Conservation (phyloP, 352 stramenopile genomes). For the Pythium utonaiense region DNA sequence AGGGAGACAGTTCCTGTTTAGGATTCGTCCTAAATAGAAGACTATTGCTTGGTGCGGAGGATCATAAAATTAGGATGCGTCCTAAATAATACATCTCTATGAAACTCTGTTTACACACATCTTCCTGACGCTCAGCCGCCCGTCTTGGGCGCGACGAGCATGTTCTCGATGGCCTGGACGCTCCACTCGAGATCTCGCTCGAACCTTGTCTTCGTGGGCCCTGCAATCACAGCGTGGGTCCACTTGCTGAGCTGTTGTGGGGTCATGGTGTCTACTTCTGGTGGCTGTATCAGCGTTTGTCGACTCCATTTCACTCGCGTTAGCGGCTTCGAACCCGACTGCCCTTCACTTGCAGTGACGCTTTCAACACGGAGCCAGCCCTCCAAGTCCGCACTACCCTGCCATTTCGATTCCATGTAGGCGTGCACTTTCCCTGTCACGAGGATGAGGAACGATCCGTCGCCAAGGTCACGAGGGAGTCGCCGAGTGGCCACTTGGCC, state of each 20-base stretch:
- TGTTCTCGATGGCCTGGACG: background rate
- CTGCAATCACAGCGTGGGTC: background rate
- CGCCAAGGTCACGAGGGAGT: background rate
- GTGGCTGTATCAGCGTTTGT: background rate
- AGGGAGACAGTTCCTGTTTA: background rate
- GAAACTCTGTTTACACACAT: too few species aligned
- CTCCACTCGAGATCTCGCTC: background rate
- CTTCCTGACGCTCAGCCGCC: too few species aligned
- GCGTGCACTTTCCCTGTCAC: background rate
- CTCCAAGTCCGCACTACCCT: background rate
- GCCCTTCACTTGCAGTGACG: background rate
- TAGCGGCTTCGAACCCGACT: background rate
- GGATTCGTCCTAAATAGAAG: background rate
- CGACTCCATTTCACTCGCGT: background rate
- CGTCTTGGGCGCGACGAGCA: too few species aligned
- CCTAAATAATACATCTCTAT: too few species aligned
- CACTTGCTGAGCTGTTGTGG: background rate
- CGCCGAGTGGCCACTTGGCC: background rate
- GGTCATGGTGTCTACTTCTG: background rate
- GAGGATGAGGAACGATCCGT: background rate
- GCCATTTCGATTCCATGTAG: background rate
- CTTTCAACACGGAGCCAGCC: background rate
- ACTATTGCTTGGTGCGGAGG: too few species aligned
- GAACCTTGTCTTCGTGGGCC: background rate
- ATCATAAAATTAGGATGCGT: too few species aligned